Evolutionary conservation across 768 basidiomycete genomes (phyloP).

Genomic region (Rhizopogon salebrosus): DNA sequence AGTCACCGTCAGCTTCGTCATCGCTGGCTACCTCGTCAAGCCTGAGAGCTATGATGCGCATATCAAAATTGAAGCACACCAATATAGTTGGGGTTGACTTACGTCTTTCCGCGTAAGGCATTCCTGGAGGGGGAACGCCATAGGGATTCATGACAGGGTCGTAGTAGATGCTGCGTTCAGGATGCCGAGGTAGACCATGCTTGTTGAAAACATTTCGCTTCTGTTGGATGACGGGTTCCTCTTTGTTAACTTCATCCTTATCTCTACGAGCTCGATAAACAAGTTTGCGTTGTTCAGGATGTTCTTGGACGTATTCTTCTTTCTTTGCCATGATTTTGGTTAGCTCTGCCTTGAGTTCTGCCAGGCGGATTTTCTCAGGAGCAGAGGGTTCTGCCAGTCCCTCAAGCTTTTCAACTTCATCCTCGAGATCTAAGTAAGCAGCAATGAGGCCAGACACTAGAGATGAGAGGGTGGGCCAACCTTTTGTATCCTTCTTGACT

Average conservation of each 20-base stretch:
- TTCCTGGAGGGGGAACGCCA: constrained; percentile 91
- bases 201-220: constrained; percentile 74
- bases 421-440: constrained; percentile 61
- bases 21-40: constrained; percentile 63
- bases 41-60: constrained; percentile 41
- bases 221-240: constrained; percentile 32
- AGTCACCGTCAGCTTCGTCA: constrained; percentile 48
- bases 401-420: constrained; percentile 70
- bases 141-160: constrained; percentile 91
- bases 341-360: constrained; percentile 71
- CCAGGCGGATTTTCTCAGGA: constrained; percentile 61
- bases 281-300: constrained; percentile 85
- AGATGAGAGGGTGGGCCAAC: constrained; percentile 31
- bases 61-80: neutral
- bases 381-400: constrained; percentile 35
- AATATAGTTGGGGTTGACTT: constrained; percentile 25
- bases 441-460: constrained; percentile 1
- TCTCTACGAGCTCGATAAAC: constrained; percentile 64
- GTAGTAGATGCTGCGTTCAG: constrained; percentile 91
- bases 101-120: constrained; percentile 93
- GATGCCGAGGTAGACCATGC: constrained; percentile 81
- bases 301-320: constrained; percentile 86
- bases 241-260: constrained; percentile 35
- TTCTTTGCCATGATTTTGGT: constrained; percentile 82
- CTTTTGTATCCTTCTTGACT: constrained; percentile 90